phyloP scores from a whole-genome alignment of 108 stramenopile species.

The Skeletonema marinoi region DNA sequence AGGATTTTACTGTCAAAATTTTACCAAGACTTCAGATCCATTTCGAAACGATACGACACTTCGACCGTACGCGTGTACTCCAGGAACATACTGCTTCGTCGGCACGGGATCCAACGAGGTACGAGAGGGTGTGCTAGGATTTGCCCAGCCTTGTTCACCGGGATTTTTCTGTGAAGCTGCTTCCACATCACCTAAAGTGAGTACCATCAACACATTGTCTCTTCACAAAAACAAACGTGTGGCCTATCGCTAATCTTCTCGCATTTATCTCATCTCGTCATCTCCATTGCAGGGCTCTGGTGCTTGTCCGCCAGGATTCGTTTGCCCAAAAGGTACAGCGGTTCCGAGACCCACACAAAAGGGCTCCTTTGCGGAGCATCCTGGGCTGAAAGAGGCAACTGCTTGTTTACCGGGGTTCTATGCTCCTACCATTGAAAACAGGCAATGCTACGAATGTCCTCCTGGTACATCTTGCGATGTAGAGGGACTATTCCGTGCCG shows the following conservation, averaged over 20 bases:
- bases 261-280: not conserved
- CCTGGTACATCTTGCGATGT: conserved; percentile 40
- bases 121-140: conserved; percentile 55
- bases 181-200: conserved; percentile 24
- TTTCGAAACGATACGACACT: conserved; percentile 66
- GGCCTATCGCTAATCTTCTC: not conserved
- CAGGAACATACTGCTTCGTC: conserved; percentile 85
- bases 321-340: conserved; percentile 80
- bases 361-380: conserved; percentile 67
- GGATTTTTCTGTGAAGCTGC: conserved; percentile 82
- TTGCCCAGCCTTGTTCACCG: conserved; percentile 79
- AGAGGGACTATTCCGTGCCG: conserved; percentile 36
- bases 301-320: conserved; percentile 78
- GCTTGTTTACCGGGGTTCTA: conserved; percentile 75
- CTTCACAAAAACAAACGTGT: not conserved
- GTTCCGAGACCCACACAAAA: conserved; percentile 78
- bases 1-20: conserved; percentile 84
- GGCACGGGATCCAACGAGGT: conserved; percentile 78
- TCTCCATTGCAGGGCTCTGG: conserved; percentile 61
- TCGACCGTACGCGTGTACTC: conserved; percentile 60
- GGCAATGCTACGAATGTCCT: conserved; percentile 40
- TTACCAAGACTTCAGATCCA: conserved; percentile 77
- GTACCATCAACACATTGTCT: not conserved
- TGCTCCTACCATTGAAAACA: conserved; percentile 74
- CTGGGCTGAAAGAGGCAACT: conserved; percentile 70